Conservation (phyloP, 2,329 filamentous ascomycete genomes). For the Pseudocercospora crystallina region DNA sequence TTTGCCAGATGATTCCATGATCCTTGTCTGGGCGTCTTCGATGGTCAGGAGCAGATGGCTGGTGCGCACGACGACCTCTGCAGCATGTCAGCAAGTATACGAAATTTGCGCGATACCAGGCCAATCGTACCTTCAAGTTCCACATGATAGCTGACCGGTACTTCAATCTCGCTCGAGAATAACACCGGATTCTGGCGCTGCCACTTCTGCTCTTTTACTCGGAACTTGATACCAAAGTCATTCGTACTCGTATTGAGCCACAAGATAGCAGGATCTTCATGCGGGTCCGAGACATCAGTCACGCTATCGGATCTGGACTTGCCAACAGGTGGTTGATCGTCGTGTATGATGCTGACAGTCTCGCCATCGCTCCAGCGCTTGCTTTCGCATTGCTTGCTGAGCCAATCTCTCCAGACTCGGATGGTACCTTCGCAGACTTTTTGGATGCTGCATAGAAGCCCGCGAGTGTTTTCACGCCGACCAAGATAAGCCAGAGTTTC, state of each 20-base stretch:
- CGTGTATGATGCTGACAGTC: slow-evolving; percentile 28
- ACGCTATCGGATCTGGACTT: slow-evolving; percentile 22
- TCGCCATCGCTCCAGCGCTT: slow-evolving; percentile 30
- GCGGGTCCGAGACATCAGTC: slow-evolving; percentile 26
- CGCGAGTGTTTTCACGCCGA: slow-evolving; percentile 60
- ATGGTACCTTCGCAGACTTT: slow-evolving; percentile 68
- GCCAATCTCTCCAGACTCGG: slow-evolving; percentile 72
- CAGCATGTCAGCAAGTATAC: slow-evolving; percentile 6
- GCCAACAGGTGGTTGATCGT: slow-evolving; percentile 7
- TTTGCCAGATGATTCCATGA: slow-evolving; percentile 61
- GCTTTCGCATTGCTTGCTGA: slow-evolving; percentile 50
- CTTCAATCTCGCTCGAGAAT: slow-evolving; percentile 59
- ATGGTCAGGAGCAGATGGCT: slow-evolving; percentile 63
- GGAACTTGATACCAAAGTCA: slow-evolving; percentile 68
- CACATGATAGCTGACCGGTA: slow-evolving; percentile 68
- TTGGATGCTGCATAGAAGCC: slow-evolving; percentile 63
- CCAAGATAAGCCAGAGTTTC: slow-evolving; percentile 68
- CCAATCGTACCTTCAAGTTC: slow-evolving; percentile 64
- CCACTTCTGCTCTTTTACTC: slow-evolving; percentile 56
- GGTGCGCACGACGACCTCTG: slow-evolving; percentile 68
- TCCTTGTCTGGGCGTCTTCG: slow-evolving; percentile 64
- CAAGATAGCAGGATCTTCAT: slow-evolving; percentile 51
- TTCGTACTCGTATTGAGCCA: slow-evolving; percentile 64
- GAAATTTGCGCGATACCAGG: neutral
- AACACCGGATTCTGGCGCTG: slow-evolving; percentile 54